Conservation (phyloP, 2,329 filamentous ascomycete species). For the Coniochaeta sp. region DNA sequence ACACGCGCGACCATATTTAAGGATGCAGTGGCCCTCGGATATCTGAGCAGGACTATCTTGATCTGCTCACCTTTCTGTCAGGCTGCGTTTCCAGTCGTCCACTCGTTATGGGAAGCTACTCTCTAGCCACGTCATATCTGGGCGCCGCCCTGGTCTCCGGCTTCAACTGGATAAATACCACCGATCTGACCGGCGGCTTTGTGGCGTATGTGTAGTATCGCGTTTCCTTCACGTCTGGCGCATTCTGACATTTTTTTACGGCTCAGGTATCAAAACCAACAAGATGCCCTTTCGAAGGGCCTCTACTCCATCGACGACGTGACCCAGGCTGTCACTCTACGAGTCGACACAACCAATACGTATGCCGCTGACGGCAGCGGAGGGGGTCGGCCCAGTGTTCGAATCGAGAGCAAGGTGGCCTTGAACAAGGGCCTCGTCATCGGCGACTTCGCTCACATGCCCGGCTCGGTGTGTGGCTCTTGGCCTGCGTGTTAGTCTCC, state of each 20-base stretch:
- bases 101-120: conserved; percentile 21
- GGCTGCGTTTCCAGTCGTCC: background rate
- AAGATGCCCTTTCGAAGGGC: conserved; percentile 28
- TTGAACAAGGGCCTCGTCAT: conserved; percentile 65
- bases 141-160: conserved; percentile 34
- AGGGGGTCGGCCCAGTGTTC: conserved; percentile 52
- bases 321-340: conserved; percentile 34
- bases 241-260: conserved; percentile 36
- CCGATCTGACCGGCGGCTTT: conserved; percentile 68
- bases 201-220: conserved; percentile 52
- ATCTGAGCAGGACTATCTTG: background rate
- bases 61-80: background rate
- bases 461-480: conserved; percentile 54
- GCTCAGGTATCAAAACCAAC: conserved; percentile 40
- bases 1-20: background rate
- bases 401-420: conserved; percentile 52
- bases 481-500: conserved; percentile 52
- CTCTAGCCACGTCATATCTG: conserved; percentile 32
- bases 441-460: conserved; percentile 62
- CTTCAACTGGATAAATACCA: conserved; percentile 41
- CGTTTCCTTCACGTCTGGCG: conserved; percentile 21
- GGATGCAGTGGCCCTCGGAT: background rate
- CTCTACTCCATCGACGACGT: conserved; percentile 33
- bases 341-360: conserved; percentile 36
- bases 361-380: conserved; percentile 28